A percentile compares a stretch with the other conserved stretches of the same genome.
phyloP scores from a whole-genome alignment of 1,284 basidiomycete genomes.

The Grifola frondosa region DNA sequence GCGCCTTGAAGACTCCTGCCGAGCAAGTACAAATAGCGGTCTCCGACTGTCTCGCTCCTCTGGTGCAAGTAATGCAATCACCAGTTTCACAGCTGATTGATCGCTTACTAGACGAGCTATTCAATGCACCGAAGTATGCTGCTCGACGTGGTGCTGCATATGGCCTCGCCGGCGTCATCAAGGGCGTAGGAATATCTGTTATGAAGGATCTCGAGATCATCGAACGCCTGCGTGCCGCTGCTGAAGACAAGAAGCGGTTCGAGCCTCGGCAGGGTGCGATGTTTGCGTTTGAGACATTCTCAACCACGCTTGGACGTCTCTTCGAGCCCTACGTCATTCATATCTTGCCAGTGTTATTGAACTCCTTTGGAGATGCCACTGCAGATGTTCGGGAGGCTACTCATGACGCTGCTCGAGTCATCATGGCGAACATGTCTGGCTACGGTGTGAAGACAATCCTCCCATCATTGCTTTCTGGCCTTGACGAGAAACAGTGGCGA shows the following conservation, averaged over 20 bases:
- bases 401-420: constrained; percentile 88
- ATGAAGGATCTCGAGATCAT: constrained; percentile 88
- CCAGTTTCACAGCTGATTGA: constrained; percentile 74
- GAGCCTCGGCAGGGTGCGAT: constrained; percentile 92
- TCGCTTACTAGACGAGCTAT: constrained; percentile 74
- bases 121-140: constrained; percentile 85
- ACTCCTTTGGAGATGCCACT: constrained; percentile 88
- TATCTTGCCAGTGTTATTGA: constrained; percentile 84
- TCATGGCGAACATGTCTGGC: constrained; percentile 95
- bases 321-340: constrained; percentile 95
- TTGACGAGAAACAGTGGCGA: constrained; percentile 99
- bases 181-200: constrained; percentile 83
- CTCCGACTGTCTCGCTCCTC: constrained; percentile 89
- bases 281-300: constrained; percentile 94
- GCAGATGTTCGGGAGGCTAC: constrained; percentile 94
- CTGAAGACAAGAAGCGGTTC: constrained; percentile 88
- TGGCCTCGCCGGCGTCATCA: constrained; percentile 90
- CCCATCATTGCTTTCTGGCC: constrained; percentile 85
- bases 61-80: constrained; percentile 74
- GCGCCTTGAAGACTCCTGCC: constrained; percentile 91
- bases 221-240: constrained; percentile 69
- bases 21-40: constrained; percentile 98
- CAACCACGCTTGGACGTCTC: constrained; percentile 80
- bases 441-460: constrained; percentile 96
- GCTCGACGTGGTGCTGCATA: constrained; percentile 93